Conservation (phyloP, 768 basidiomycete genomes). For the Suillus brevipes region DNA sequence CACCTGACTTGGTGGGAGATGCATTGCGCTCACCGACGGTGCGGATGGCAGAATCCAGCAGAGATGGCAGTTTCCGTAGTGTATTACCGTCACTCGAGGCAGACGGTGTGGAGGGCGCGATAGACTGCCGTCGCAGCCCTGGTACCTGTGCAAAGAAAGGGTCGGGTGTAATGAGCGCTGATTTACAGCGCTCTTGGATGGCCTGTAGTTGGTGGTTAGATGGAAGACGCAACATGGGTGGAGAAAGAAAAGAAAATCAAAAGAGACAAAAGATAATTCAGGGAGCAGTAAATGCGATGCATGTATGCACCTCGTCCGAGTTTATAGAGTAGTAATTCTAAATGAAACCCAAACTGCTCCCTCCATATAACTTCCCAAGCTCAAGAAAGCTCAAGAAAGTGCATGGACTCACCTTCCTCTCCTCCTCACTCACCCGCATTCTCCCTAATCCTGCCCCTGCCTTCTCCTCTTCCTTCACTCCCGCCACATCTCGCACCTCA, state of each 20-base stretch:
- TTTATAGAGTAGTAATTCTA: not conserved
- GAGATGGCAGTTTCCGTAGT: constrained; percentile 6
- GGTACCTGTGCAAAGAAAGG: constrained; percentile 55
- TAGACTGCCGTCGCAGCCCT: constrained; percentile 40
- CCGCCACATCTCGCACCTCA: constrained; percentile 5
- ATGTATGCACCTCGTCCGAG: not conserved
- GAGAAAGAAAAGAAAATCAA: not conserved
- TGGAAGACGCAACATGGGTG: not conserved
- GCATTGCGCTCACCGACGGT: not conserved
- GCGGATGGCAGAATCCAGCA: constrained; percentile 6
- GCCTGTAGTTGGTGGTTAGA: constrained; percentile 35
- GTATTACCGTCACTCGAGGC: not conserved
- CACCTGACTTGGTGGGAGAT: not conserved
- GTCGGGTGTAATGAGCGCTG: constrained; percentile 51
- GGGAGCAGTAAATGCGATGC: not conserved
- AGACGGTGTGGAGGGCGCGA: constrained; percentile 11
- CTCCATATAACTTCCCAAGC: not conserved
- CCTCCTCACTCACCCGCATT: constrained; percentile 16
- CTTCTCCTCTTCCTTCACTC: constrained; percentile 14
- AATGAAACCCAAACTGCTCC: not conserved
- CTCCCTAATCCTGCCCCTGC: not conserved
- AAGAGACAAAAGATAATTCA: not conserved
- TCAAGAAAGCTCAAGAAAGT: not conserved
- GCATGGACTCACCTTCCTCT: constrained; percentile 14
- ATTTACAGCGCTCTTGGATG: constrained; percentile 62